A percentile compares a stretch with the other conserved stretches of the same genome.
Conservation (phyloP, 2,329 filamentous ascomycete species). For the Metarhizium anisopliae region DNA sequence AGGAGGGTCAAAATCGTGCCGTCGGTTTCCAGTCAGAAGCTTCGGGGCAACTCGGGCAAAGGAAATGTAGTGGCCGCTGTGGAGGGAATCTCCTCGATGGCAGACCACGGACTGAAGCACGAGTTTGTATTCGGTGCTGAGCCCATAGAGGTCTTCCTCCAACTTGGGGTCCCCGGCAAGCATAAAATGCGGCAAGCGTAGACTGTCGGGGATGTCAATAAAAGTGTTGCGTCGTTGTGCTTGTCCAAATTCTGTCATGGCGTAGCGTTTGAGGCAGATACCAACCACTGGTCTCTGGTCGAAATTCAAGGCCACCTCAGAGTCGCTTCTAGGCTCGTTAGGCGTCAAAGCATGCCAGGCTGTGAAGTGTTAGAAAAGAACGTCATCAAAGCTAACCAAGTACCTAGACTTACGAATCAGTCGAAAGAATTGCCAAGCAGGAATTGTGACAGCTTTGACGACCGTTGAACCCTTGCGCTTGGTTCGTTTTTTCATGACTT, state of each 20-base stretch:
- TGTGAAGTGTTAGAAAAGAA: constrained; percentile 21
- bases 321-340: constrained; percentile 51
- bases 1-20: constrained; percentile 46
- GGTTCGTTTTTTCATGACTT: constrained; percentile 32
- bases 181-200: constrained; percentile 87
- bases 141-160: constrained; percentile 45
- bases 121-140: constrained; percentile 87
- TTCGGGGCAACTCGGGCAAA: constrained; percentile 68
- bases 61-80: constrained; percentile 86
- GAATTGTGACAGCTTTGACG: constrained; percentile 82
- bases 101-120: constrained; percentile 88
- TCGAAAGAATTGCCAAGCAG: constrained; percentile 95
- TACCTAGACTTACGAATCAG: constrained; percentile 61
- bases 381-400: not conserved
- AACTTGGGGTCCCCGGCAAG: constrained; percentile 62
- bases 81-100: constrained; percentile 75
- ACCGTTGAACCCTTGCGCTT: constrained; percentile 38
- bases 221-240: constrained; percentile 69
- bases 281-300: constrained; percentile 78
- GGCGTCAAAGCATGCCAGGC: constrained; percentile 70
- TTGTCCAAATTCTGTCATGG: constrained; percentile 57
- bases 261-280: constrained; percentile 85
- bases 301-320: constrained; percentile 83
- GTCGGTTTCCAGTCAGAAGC: constrained; percentile 50
- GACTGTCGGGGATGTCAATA: constrained; percentile 75